Evolutionary conservation across 108 stramenopile species (phyloP).

Genomic region (Heterococcus sp.): DNA sequence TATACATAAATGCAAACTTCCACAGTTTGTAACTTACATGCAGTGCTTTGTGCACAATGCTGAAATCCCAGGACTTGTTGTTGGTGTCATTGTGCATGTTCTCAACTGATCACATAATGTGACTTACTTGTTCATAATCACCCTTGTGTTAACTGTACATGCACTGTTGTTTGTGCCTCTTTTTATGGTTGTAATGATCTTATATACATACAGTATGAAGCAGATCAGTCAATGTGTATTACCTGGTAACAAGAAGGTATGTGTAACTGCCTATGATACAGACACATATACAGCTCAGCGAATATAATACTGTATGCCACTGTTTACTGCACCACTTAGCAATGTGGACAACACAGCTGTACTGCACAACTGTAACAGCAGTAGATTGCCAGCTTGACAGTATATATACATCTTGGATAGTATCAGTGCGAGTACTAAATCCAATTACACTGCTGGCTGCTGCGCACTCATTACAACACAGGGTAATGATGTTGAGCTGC

Average conservation of each 20-base stretch:
- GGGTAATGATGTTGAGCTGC: conserved; percentile 58
- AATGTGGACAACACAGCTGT: not conserved
- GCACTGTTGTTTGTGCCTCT: too few species aligned
- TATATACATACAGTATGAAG: conserved; percentile 42
- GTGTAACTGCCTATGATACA: not conserved
- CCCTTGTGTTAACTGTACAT: too few species aligned
- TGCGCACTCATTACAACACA: not conserved
- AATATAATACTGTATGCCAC: not conserved
- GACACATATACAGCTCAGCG: not conserved
- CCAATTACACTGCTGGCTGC: not conserved
- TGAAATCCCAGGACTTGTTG: not conserved
- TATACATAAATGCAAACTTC: not conserved
- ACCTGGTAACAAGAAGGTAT: conserved; percentile 50
- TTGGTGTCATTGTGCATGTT: too few species aligned
- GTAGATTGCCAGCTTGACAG: not conserved
- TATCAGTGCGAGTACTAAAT: too few species aligned
- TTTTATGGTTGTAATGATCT: conserved; percentile 29
- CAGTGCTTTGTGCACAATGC: not conserved
- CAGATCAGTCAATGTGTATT: conserved; percentile 56
- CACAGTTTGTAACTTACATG: not conserved
- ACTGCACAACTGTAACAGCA: not conserved
- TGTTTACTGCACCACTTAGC: not conserved
- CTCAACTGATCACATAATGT: too few species aligned
- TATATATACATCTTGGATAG: not conserved
- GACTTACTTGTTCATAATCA: too few species aligned